Evolutionary conservation across 257 asterid genomes (phyloP).

Genomic region (Asclepias syriaca): DNA sequence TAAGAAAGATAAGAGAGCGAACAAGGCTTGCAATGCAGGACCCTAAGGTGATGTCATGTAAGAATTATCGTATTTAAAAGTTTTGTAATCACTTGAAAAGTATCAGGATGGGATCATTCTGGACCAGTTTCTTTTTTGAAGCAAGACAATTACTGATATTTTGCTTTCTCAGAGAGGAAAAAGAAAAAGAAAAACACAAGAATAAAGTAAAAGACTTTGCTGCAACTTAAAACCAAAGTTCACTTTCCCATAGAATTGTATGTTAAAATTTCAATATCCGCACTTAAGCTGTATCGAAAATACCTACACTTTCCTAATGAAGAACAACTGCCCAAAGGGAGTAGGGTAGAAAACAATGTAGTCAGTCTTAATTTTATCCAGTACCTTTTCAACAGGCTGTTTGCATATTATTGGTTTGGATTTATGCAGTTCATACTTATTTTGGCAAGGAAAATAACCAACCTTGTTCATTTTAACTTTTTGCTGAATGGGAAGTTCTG

Average conservation of each 20-base stretch:
- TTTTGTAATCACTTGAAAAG: conserved; percentile 9
- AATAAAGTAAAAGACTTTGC: no score
- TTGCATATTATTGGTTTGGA: background rate
- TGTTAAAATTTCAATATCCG: background rate
- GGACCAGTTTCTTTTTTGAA: background rate
- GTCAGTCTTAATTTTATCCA: background rate
- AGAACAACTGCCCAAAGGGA: background rate
- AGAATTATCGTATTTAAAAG: conserved; percentile 27
- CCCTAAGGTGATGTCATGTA: conserved; percentile 99
- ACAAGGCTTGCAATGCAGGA: conserved; percentile 95
- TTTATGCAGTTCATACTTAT: background rate
- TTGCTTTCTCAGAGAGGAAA: background rate
- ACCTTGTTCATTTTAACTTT: conserved; percentile 3
- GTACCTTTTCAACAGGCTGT: background rate
- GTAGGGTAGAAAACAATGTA: background rate
- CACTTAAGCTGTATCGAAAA: background rate
- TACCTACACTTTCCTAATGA: background rate
- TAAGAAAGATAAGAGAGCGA: conserved; percentile 71
- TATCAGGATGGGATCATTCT: conserved; percentile 8
- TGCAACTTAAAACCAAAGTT: background rate
- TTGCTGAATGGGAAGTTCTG: conserved; percentile 19
- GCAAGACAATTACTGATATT: background rate
- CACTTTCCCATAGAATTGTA: background rate
- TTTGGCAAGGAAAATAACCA: background rate
- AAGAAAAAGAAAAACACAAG: background rate